Evolutionary conservation across 345 rosid genomes (phyloP).

Genomic region (Acer campestre): DNA sequence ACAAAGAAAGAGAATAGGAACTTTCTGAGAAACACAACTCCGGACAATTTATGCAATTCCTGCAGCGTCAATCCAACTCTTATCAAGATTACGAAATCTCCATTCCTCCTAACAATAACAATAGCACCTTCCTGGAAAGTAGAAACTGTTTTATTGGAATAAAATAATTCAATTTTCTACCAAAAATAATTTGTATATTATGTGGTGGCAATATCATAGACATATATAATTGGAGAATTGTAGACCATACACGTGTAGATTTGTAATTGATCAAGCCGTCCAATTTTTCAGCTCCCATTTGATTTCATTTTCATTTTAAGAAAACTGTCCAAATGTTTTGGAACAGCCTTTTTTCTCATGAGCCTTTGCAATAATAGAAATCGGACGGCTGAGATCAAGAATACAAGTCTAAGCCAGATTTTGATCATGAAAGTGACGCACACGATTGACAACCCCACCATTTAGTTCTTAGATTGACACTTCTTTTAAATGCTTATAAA

Average conservation of each 20-base stretch:
- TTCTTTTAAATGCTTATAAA: slow-evolving; percentile 8
- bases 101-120: neutral
- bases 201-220: neutral
- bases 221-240: neutral
- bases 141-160: slow-evolving; percentile 11
- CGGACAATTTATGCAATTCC: slow-evolving; percentile 21
- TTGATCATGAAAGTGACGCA: neutral
- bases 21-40: slow-evolving; percentile 42
- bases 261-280: slow-evolving; percentile 10
- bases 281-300: neutral
- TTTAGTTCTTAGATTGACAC: neutral
- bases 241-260: neutral
- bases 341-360: neutral
- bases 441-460: neutral
- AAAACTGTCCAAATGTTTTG: neutral
- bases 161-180: neutral
- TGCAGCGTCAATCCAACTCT: neutral
- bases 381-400: slow-evolving; percentile 12
- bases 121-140: slow-evolving; percentile 48
- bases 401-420: neutral
- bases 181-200: neutral
- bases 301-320: neutral
- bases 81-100: neutral
- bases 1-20: slow-evolving; percentile 31
- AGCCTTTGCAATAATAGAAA: slow-evolving; percentile 1